Conservation (phyloP, 2,329 filamentous ascomycete genomes). For the Nigrograna mackinnonii region DNA sequence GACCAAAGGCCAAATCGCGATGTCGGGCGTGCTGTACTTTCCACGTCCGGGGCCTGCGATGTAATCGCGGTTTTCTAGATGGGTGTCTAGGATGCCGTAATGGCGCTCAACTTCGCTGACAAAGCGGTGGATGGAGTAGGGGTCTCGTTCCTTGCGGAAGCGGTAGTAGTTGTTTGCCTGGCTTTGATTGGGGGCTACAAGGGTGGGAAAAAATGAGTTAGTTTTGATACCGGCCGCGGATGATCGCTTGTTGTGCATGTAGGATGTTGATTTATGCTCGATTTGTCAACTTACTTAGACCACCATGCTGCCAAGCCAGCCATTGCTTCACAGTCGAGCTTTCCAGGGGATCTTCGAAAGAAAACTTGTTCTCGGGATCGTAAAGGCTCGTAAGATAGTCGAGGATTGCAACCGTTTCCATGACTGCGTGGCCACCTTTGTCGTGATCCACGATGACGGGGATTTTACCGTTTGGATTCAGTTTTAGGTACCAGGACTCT, state of each 20-base stretch:
- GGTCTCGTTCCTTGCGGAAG: constrained; percentile 47
- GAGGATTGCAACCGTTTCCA: constrained; percentile 49
- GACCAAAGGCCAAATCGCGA: constrained; percentile 50
- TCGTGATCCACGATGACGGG: constrained; percentile 70
- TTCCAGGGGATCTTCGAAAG: constrained; percentile 52
- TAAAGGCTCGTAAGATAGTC: constrained; percentile 50
- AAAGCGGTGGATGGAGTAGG: constrained; percentile 51
- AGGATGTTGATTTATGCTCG: no score
- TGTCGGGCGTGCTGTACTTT: constrained; percentile 52
- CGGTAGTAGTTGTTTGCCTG: constrained; percentile 45
- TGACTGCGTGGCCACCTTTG: constrained; percentile 58
- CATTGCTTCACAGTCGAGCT: constrained; percentile 59
- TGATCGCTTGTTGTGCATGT: no score
- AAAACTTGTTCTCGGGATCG: constrained; percentile 51
- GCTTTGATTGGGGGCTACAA: constrained; percentile 51
- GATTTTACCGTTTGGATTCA: constrained; percentile 68
- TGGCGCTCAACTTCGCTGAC: constrained; percentile 52
- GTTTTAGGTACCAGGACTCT: constrained; percentile 66
- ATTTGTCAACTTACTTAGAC: no score
- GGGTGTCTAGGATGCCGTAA: constrained; percentile 48
- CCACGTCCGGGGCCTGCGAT: constrained; percentile 42
- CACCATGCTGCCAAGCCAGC: constrained; percentile 62
- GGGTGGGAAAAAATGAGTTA: no score
- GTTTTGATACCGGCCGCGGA: no score
- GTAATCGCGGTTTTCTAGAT: constrained; percentile 45